Base-by-base conservation (phyloP, 2,329 filamentous ascomycete species). In the Stachybotrys echinatus region DNA sequence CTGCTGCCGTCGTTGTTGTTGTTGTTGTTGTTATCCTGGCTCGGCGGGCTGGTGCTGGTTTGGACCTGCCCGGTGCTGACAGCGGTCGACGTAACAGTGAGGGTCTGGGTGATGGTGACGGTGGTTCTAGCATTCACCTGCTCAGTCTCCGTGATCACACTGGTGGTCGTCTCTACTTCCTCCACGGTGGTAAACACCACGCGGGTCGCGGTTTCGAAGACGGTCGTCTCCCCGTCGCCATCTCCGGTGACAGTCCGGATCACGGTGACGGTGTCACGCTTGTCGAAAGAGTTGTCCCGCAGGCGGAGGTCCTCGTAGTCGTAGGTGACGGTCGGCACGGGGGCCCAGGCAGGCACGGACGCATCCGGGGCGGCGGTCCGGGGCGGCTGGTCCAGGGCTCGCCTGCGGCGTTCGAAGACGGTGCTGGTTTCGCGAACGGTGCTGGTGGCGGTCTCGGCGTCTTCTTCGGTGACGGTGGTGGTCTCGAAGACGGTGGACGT, bases 111-210 rank as follows among this genome's bases (percentile, higher is more conserved):
- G 19, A 60, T 53, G 20, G 70, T 71, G 20, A 59, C 52, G 22
- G 70, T 72, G 21, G 64, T 66, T 51, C 59, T 65, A 49, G 71
- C 70, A 53, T 65, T 67, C 27, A 50, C 57, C 48, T 65, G 57
- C 18, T 56, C 56, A 1, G 65, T 71, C 61, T 65, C 59, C 22
- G 66, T 69, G 14, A 69, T 52, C 3, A 57, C 59, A 45, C 53
- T 61, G 22, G 65, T 67, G 18, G 58, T 49, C 50, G 60, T 61
- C 14, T 61, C 60, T 21, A 54, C 52, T 7, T 54, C 54, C 37
- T 61, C 66, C n/a, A 57, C 55, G 10, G 68, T 70, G 12, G 60
- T 59, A 47, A 65, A 56, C 44, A 69, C 59, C 17, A 59, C 64
- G 34, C 59, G 62, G 14, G 65, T 65, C 21, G 64, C 50, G n/a